Base-by-base conservation (phyloP, 2,329 filamentous ascomycete genomes). In the Ophiostoma angusticollis region DNA sequence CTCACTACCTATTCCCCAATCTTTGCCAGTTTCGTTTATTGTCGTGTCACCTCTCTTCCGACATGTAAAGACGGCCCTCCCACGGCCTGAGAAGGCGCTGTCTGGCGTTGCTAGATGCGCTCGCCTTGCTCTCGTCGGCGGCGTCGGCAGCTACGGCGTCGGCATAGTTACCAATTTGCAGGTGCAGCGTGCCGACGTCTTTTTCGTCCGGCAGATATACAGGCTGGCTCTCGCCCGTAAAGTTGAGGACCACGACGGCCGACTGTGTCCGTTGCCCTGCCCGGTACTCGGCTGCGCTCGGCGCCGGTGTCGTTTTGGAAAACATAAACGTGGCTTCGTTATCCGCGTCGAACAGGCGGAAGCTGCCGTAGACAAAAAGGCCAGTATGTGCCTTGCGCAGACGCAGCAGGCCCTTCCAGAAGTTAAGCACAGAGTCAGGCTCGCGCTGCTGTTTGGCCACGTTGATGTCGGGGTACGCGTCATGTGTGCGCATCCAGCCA, bases 401-500 rank as follows among this genome's bases (percentile, higher is more conserved):
- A 39, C 49, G 51, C 30, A 81, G 57, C 47, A 68, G 64, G 32
- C 59, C 54, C 54, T 68, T 69, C 73, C 77, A 82, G 55, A 78
- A 81, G 28, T 66, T 61, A 37, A 75, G 61, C 3, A 78, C 70
- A 8, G 67, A 69, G 13, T 61, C 51, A 5, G 50, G 50, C 36
- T 69, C 61, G 7, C 41, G 41, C 25, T 58, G 48, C 50, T 75
- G 68, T n/a, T 51, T 50, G 13, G 62, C 64, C 9, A 70, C 74
- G 44, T 81, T 81, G 53, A 74, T 61, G 35, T 61, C 57, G 2
- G 50, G 48, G 47, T 71, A 76, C 41, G 69, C 59, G 32, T 77
- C 70, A 53, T 79, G 73, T 5, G 72, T 64, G 7, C 68, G 62
- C 70, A 80, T 80, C 77, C 77, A 81, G 22, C 50, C 49, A 8